These are phyloP conservation scores for Vinca major DNA, from an alignment of 305 asterid genomes.

Conservation along the genomic window DNA sequence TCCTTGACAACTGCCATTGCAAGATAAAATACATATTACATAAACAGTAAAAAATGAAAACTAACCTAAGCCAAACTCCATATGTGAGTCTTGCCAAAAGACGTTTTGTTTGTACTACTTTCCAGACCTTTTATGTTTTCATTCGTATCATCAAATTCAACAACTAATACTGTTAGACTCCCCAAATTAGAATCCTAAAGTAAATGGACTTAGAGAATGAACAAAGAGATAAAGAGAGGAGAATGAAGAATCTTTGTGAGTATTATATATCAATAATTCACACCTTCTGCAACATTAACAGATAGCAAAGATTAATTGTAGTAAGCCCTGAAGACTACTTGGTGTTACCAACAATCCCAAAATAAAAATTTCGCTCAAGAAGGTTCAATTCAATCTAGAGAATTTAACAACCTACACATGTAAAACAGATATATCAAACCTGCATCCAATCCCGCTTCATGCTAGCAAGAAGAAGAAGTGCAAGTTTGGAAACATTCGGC, in stretches of 20 bases:
- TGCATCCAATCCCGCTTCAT: slow-evolving; percentile 97
- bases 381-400: neutral
- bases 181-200: neutral
- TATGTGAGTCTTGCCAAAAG: too few relatives aligned
- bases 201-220: neutral
- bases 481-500: slow-evolving; percentile 39
- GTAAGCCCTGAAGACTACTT: neutral
- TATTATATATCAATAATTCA: neutral
- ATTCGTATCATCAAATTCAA: neutral
- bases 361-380: slow-evolving; percentile 1
- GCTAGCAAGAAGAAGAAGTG: slow-evolving; percentile 66
- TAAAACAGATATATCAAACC: slow-evolving; percentile 28
- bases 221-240: neutral
- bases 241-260: neutral
- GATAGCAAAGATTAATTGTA: neutral
- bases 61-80: too few relatives aligned
- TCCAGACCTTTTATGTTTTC: too few relatives aligned
- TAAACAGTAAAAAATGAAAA: too few relatives aligned
- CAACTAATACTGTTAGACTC: neutral
- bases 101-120: too few relatives aligned
- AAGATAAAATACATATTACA: too few relatives aligned
- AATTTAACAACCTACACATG: slow-evolving; percentile 5
- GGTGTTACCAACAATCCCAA: neutral
- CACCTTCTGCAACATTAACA: neutral
- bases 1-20: too few relatives aligned